Evolutionary conservation across 768 basidiomycete species (phyloP), one percentile per base, ranked within the genome.

Genomic region (Suillus clintonianus): DNA sequence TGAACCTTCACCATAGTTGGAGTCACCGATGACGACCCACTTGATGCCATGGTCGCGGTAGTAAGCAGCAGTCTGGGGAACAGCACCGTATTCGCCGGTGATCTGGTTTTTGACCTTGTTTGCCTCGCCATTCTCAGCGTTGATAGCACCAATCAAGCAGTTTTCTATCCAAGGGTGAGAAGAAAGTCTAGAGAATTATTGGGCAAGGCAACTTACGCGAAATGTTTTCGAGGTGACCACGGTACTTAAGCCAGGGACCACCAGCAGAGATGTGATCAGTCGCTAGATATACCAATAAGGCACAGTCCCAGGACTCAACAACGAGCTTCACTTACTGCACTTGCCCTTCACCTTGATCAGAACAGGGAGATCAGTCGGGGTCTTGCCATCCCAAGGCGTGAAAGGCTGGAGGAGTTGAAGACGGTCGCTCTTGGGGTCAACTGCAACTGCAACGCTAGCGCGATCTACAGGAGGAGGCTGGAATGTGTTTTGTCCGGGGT

Each of bases 171-270:
- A 2, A 1, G 56, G 55, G 10, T 67, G 42, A 68, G 60, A 56
- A 65, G 14, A 37, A 67, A 62, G n/a, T 59, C 13, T 32, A 30
- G 36, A 43, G 6, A 13, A 43, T 14, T 39, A 27, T 55, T 0
- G 42, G 10, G 55, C 6, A 60, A 22, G 37, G 13, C 15, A 3
- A 84, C 88, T 66, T 66, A 92, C 92, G 93, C 37, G 96, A 97
- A 76, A 97, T 99, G 85, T 98, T 99, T 78, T 97, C 86, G 73
- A 98, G 89, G 79, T 99, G 97, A 66, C 97, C 97, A 83, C 97
- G 94, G 85, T 96, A 99, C 82, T 98, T 98, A 82, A 99, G 87
- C 97, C 97, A 99, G 51, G 97, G 97, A 64, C 97, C 97, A 83
- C 96, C 97, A 74, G 96, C 96, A 65, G 90, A 92, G 78, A 97